Percentiles rank a stretch among this genome's conserved stretches.
Evolutionary conservation across 768 basidiomycete genomes (phyloP).

Genomic region (Tulasnella sp.): DNA sequence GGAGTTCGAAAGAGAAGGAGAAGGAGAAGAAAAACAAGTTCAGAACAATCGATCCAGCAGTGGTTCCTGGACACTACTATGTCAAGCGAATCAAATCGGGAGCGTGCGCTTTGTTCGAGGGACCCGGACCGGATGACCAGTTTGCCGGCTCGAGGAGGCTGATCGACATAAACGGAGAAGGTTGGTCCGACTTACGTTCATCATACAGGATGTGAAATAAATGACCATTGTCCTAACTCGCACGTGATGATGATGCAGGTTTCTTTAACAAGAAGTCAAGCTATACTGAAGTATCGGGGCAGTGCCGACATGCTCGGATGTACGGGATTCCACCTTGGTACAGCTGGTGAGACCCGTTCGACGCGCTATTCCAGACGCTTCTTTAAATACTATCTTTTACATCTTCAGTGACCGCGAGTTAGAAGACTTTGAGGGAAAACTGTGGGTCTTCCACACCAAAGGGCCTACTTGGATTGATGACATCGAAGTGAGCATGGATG

Average conservation of each 20-base stretch:
- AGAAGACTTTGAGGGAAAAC: neutral
- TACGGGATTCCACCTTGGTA: neutral
- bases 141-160: neutral
- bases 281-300: neutral
- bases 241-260: neutral
- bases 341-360: neutral
- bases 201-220: neutral
- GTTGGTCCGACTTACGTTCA: neutral
- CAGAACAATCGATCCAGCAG: neutral
- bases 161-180: neutral
- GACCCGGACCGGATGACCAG: neutral
- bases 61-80: neutral
- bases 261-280: neutral
- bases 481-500: neutral
- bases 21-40: neutral
- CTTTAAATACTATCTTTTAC: neutral
- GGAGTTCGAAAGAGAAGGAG: neutral
- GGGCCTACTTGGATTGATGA: neutral
- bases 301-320: neutral
- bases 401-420: neutral
- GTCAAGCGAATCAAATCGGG: neutral
- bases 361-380: neutral
- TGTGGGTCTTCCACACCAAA: neutral
- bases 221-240: neutral
- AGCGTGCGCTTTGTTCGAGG: neutral